These are phyloP conservation scores for Arthrobotrys iridis DNA, from an alignment of 2,329 filamentous ascomycete species.

Conservation along the genomic window DNA sequence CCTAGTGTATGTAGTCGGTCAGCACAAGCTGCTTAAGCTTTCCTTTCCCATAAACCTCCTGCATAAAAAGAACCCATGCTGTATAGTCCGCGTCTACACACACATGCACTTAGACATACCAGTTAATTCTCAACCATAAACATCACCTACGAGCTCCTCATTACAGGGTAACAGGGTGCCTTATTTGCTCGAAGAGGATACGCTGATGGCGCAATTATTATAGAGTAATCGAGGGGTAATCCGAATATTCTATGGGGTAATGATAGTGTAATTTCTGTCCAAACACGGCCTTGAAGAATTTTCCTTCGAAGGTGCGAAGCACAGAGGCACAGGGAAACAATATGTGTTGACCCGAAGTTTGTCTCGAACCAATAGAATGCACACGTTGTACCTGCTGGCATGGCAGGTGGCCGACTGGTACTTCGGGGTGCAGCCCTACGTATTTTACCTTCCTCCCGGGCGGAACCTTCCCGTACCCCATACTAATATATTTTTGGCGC, in stretches of 20 bases:
- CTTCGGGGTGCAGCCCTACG: conserved; percentile 37
- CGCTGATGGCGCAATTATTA: conserved; percentile 43
- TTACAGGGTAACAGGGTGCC: too few relatives aligned
- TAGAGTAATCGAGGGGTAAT: conserved; percentile 53
- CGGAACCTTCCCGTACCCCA: background rate
- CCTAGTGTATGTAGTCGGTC: background rate
- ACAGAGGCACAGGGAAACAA: background rate
- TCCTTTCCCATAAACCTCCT: background rate
- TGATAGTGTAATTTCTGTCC: conserved; percentile 26
- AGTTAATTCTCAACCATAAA: background rate
- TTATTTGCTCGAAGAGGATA: too few relatives aligned
- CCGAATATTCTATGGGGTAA: conserved; percentile 38
- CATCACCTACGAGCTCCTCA: conserved; percentile 6
- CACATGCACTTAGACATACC: too few relatives aligned
- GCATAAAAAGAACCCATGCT: too few relatives aligned
- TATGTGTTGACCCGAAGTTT: conserved; percentile 29
- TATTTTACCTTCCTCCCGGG: background rate
- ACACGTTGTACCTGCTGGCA: conserved; percentile 26
- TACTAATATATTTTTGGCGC: background rate
- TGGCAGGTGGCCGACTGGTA: conserved; percentile 44
- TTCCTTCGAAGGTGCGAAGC: background rate
- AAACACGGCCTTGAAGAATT: too few relatives aligned
- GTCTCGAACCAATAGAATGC: conserved; percentile 25
- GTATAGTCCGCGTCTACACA: background rate
- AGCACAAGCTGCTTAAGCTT: conserved; percentile 14